Evolutionary conservation across 768 basidiomycete genomes (phyloP), one percentile per base, ranked within the genome.

Genomic region (Strobilomyces echinocephalus): DNA sequence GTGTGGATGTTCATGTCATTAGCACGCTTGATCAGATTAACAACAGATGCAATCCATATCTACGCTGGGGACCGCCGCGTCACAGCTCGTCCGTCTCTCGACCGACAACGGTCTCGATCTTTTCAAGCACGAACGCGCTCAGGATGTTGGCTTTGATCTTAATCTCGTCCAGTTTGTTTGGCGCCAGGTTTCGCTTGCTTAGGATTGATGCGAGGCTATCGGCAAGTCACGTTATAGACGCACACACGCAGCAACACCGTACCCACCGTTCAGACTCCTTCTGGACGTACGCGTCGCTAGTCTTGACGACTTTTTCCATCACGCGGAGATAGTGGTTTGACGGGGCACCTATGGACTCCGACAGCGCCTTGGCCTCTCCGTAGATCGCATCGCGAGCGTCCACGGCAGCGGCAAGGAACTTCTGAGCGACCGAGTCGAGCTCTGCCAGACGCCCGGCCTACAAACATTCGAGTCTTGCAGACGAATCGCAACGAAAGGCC

Each of bases 111-210:
- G 72, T 73, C 58, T 70, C 70, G 8, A 65, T 67, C 57, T 78
- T 72, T 43, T 69, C 64, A 9, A 50, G 65, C 28, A 66, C 65
- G 53, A 92, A 91, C 0, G 87, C 81, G 15, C 72, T 68, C 45
- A 93, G 79, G 61, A 98, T 81, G 74, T 98, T 98, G 50, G 82
- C 79, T 75, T 95, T 97, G 68, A 89, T 80, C 72, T 91, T 88
- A 65, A 97, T 85, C 74, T 97, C 93, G 66, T 99, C 97, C 40
- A 94, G 72, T 73, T 98, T 97, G 39, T 77, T 71, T 0, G 80
- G 77, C 8, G 87, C 77, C 40, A 97, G 74, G n/a, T 76, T 83
- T 46, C 86, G 84, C 71, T 94, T 95, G 62, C 74, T 72, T 53
- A 95, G 77, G 63, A 95, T 88, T 55, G 81, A 80, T 53, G 76